Percentiles rank a stretch among this genome's conserved stretches.
Evolutionary conservation across 306 rosid species (phyloP).

Genomic region (Glycine tomentella): DNA sequence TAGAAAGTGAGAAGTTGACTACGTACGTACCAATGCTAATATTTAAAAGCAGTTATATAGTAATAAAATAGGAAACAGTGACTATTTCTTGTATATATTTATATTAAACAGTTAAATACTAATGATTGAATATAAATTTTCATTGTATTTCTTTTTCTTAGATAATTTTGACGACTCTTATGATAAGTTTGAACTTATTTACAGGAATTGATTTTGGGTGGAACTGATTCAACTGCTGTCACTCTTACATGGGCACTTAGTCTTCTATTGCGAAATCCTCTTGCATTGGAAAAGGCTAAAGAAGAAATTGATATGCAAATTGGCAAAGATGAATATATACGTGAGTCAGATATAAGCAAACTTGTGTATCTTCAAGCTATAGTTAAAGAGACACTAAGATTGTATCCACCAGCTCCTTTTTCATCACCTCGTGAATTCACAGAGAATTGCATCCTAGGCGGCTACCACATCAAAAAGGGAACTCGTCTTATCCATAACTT

Average conservation of each 20-base stretch:
- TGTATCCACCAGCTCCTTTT: slow-evolving; percentile 43
- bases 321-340: slow-evolving; percentile 27
- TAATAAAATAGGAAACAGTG: too few relatives aligned
- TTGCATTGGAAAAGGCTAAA: slow-evolving; percentile 25
- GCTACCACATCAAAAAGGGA: slow-evolving; percentile 41
- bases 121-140: background rate
- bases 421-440: slow-evolving; percentile 41
- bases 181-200: slow-evolving; percentile 14
- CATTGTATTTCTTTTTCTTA: background rate
- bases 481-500: slow-evolving; percentile 37
- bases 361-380: slow-evolving; percentile 47
- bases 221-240: slow-evolving; percentile 33
- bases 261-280: slow-evolving; percentile 39
- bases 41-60: too few relatives aligned
- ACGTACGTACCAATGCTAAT: too few relatives aligned
- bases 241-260: slow-evolving; percentile 47
- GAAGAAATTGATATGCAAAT: slow-evolving; percentile 38
- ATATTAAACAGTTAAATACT: background rate
- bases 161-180: background rate
- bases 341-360: slow-evolving; percentile 20
- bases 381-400: slow-evolving; percentile 47
- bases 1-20: too few relatives aligned
- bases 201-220: slow-evolving; percentile 46
- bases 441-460: slow-evolving; percentile 38
- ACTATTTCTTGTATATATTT: background rate